Conservation (phyloP, 345 rosid genomes). For the Streptanthus diversifolius region DNA sequence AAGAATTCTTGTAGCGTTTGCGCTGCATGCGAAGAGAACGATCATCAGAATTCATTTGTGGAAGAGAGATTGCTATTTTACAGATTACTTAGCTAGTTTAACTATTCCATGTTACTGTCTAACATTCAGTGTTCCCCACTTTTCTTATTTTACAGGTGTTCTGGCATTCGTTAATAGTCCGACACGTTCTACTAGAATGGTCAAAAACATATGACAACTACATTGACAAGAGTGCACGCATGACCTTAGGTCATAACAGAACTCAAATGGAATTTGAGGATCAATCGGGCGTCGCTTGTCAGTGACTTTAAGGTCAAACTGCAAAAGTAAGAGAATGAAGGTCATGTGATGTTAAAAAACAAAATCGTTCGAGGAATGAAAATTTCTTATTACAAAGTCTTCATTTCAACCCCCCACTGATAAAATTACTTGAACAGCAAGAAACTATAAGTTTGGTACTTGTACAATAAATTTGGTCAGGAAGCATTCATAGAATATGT, state of each 20-base stretch:
- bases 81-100: neutral
- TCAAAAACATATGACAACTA: neutral
- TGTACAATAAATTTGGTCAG: neutral
- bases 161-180: neutral
- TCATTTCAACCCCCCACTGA: neutral
- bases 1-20: conserved; percentile 21
- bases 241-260: conserved; percentile 49
- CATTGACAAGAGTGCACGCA: neutral
- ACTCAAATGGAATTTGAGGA: conserved; percentile 61
- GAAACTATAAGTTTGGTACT: neutral
- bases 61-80: neutral
- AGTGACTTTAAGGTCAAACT: conserved; percentile 52
- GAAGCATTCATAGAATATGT: neutral
- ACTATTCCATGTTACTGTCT: neutral
- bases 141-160: neutral
- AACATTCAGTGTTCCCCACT: neutral
- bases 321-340: conserved; percentile 25
- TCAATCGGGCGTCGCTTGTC: conserved; percentile 43
- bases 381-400: neutral
- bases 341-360: conserved; percentile 20
- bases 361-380: neutral
- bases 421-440: neutral
- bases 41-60: conserved; percentile 8
- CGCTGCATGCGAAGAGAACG: conserved; percentile 34
- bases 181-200: neutral